Conservation (phyloP, 495 filamentous ascomycete species). For the Podospora appendiculata region DNA sequence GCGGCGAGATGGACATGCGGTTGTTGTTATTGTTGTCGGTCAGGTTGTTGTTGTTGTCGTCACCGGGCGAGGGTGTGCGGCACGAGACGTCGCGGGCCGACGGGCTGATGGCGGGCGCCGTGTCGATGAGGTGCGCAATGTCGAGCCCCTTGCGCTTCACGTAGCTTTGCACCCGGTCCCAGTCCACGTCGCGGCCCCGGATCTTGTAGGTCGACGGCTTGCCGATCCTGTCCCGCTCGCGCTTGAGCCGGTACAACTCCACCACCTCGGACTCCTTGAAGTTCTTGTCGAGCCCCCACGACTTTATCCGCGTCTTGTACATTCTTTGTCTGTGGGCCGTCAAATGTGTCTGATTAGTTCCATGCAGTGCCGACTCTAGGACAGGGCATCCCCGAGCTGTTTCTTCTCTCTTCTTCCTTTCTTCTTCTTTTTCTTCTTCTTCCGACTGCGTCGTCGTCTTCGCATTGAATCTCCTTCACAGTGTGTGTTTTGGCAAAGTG, state of each 20-base stretch:
- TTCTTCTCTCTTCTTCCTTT: too few species aligned
- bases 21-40: background rate
- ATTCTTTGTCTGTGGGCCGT: slow-evolving; percentile 19
- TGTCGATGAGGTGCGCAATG: slow-evolving; percentile 8
- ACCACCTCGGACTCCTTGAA: slow-evolving; percentile 25
- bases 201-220: slow-evolving; percentile 19
- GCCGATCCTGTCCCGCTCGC: slow-evolving; percentile 19
- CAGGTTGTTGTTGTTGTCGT: background rate
- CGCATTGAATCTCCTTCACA: too few species aligned
- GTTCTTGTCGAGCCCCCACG: slow-evolving; percentile 31
- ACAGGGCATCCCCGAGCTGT: too few species aligned
- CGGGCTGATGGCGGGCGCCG: background rate
- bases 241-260: slow-evolving; percentile 18
- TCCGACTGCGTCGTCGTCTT: too few species aligned
- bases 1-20: background rate
- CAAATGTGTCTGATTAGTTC: background rate
- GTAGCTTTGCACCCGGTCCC: slow-evolving; percentile 21
- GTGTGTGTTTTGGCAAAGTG: too few species aligned
- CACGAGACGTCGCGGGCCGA: slow-evolving; percentile 9
- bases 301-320: slow-evolving; percentile 29
- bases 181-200: slow-evolving; percentile 20
- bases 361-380: background rate
- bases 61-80: slow-evolving; percentile 12
- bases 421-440: too few species aligned
- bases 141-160: slow-evolving; percentile 20